Evolutionary conservation across 139 green algal genomes (phyloP), one percentile per base, ranked within the genome.

Genomic region (Chara braunii): DNA sequence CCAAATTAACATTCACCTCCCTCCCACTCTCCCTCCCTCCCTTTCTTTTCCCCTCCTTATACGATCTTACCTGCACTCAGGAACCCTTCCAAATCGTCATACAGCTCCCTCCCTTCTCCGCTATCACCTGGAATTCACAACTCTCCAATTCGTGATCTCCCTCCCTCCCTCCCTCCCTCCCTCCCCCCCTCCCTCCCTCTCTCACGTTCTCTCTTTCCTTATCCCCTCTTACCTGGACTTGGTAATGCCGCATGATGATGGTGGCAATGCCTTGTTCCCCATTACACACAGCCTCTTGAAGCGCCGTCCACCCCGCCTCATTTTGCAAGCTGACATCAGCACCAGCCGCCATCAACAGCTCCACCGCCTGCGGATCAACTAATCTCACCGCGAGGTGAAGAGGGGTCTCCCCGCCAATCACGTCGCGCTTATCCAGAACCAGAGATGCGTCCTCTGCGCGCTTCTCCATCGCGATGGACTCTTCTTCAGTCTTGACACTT

Each of bases 261-360:
- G 58, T 5, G 28, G 58, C 50, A 7, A 62, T 6, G 7, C 6
- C 58, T 11, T 58, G 22, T 24, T 68, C 58, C 6, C 58, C 23
- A 8, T 7, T 4, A 7, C 30, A 64, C 5, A 60, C 35, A 6
- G 58, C 58, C 7, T 68, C 58, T 11, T 68, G 58, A 7, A 68
- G 50, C 29, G 58, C 23, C 30, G 58, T 68, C 58, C 58, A 68
- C 50, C 58, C 58, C 11, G 8, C 58, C 4, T 28, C 58, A 11
- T 68, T 68, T 28, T 68, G 58, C 6, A 74, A 36, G 64, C 44
- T 74, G 53, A 74, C 14, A 40, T 74, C 64, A 50, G 64, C 64
- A 11, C 64, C 64, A 11, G 64, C 64, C 11, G 28, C 24, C 58
- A 74, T 71, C 12, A 74, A 30, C 8, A 74, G 9, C 37, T 74